Evolutionary conservation across 345 rosid species (phyloP).

Genomic region (Salix brachista): DNA sequence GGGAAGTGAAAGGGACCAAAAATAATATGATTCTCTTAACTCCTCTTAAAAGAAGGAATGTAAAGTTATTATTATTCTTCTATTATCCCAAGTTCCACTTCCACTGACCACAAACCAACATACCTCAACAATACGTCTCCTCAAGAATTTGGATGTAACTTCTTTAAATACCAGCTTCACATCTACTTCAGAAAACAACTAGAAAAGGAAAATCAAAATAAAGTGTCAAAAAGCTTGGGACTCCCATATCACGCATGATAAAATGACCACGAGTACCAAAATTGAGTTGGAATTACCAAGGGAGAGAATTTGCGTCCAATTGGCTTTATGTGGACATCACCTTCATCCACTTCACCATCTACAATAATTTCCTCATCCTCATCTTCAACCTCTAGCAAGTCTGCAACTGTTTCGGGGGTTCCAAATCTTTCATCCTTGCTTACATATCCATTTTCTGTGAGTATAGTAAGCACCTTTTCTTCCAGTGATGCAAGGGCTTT

Average conservation of each 20-base stretch:
- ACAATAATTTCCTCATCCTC: constrained; percentile 96
- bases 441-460: constrained; percentile 87
- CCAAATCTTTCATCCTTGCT: constrained; percentile 48
- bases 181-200: constrained; percentile 89
- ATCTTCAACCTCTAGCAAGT: constrained; percentile 80
- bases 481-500: constrained; percentile 79
- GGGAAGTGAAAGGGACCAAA: background rate
- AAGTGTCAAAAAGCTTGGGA: background rate
- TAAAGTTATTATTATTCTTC: background rate
- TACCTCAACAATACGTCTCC: constrained; percentile 95
- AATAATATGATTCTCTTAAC: background rate
- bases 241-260: background rate
- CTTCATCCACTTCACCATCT: constrained; percentile 99
- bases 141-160: constrained; percentile 75
- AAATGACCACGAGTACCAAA: constrained; percentile 1
- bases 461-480: constrained; percentile 67
- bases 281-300: constrained; percentile 45
- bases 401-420: constrained; percentile 55
- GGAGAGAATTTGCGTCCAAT: constrained; percentile 60
- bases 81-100: background rate
- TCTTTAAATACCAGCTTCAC: constrained; percentile 98
- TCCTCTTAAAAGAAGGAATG: background rate
- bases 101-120: constrained; percentile 5
- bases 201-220: constrained; percentile 21
- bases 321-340: constrained; percentile 95